A percentile compares a stretch with the other conserved stretches of the same genome.
Conservation (phyloP, 2,329 filamentous ascomycete species). For the Lachnellula arida region DNA sequence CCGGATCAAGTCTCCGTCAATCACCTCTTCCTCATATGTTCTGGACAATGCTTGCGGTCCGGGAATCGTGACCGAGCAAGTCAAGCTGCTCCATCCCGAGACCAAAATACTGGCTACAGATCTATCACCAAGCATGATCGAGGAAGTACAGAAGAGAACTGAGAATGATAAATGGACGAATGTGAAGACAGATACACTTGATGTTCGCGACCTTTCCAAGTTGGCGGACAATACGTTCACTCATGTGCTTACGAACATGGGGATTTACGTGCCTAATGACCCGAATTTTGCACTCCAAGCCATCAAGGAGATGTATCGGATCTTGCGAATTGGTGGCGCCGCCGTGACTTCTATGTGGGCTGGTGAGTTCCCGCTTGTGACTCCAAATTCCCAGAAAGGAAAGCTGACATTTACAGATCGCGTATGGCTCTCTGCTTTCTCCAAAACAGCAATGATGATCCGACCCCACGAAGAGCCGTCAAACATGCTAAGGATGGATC, state of each 20-base stretch:
- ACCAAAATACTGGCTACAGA: conserved; percentile 84
- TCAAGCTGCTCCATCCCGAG: conserved; percentile 68
- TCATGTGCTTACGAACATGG: conserved; percentile 43
- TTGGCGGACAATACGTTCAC: conserved; percentile 92
- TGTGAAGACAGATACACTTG: conserved; percentile 67
- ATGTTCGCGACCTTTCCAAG: conserved; percentile 57
- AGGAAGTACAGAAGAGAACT: conserved; percentile 34
- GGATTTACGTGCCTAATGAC: conserved; percentile 5
- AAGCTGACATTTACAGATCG: conserved; percentile 8
- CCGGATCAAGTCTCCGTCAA: background rate
- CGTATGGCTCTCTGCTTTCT: conserved; percentile 8
- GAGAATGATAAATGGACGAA: conserved; percentile 59
- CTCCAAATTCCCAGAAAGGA: background rate
- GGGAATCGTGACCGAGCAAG: conserved; percentile 91
- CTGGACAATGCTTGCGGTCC: conserved; percentile 42
- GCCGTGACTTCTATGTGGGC: conserved; percentile 10
- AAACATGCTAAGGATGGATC: conserved; percentile 1
- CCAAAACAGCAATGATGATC: background rate
- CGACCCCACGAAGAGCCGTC: conserved; percentile 4
- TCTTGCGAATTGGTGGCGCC: conserved; percentile 7
- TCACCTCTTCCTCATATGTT: conserved; percentile 7
- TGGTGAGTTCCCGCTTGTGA: background rate
- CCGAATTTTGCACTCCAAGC: conserved; percentile 52
- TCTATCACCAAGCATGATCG: conserved; percentile 84
- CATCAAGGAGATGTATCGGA: conserved; percentile 7